Base-by-base conservation (phyloP, 2,329 filamentous ascomycete genomes). In the Elsinoe australis region DNA sequence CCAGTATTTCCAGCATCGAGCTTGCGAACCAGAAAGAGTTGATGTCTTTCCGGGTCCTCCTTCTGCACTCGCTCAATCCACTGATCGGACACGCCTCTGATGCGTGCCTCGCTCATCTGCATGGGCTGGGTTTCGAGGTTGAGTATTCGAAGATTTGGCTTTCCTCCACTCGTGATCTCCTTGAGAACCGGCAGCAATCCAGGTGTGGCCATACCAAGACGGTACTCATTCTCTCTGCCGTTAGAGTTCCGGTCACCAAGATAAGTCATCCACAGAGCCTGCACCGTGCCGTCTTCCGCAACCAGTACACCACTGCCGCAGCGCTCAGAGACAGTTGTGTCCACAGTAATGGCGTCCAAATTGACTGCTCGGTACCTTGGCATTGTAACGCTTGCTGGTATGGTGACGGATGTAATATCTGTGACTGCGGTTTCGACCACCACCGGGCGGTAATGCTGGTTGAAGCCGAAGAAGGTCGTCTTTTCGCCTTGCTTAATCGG, bases 1-100 rank as follows among this genome's bases (percentile, higher is more conserved):
- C 67, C 67, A n/a, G 73, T 59, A 58, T 64, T 76, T 17, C 78
- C 78, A 36, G 79, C 81, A 57, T 83, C 73, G 52, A 94, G 83
- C 70, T 98, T 98, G 59, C 87, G 84, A 22, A 98, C 87, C 85
- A 98, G 95, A 72, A 98, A 98, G 29, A 98, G 78, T 68, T 98
- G 92, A 62, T 98, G 92, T 50, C 88, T 85, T 44, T 92, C 83
- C 31, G 87, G 85, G 65, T 98, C 95, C 53, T 87, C 87, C 55
- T 82, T 74, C 47, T 92, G 83, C 2, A 95, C 90, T 65, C 87
- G 85, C 57, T 86, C 76, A 58, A 98, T 95, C 92, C 90, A 96
- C 53, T 94, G 83, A 54, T 96, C 89, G 0, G 86, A 87, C 1
- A 96, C 87, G 7, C 92, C 92, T 89, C 98, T 96, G 56, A 96